Evolutionary conservation across 1,284 basidiomycete species (phyloP), one percentile per base, ranked within the genome.

Genomic region (Sporisorium exsertum): DNA sequence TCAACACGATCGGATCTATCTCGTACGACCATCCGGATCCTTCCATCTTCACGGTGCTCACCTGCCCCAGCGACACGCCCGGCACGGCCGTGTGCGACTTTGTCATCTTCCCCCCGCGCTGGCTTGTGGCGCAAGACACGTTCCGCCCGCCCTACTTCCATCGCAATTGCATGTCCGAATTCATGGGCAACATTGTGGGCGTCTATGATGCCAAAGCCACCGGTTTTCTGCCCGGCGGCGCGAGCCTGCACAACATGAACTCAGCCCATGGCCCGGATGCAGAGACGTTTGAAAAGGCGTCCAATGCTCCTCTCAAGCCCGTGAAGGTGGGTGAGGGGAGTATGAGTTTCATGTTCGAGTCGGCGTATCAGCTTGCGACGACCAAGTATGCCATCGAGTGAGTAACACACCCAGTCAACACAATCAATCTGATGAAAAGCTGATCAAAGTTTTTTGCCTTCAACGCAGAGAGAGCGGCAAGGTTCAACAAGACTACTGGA

Each of bases 1-100:
- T 92, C 86, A 87, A 89, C 80, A 88, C 88, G 71, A 89, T 91
- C 61, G 91, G 91, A 33, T 89, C 89, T 61, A 90, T 92, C 77
- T 89, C 89, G 37, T 90, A 89, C 64, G 86, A 86, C 72, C 83
- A 86, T 62, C 77, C 81, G 13, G 84, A 86, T 54, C 85, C 84
- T 2, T 71, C 63, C 16, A 79, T 84, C 78, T 85, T 77, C 56
- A 78, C 71, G 16, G 82, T 84, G 10, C 74, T 83, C 52, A 79
- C 77, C 13, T 73, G 58, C 22, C 78, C 72, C 22, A 51, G 64
- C 49, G 81, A 91, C 90, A 83, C 90, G 89, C 83, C 88, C 89
- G 80, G 91, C 90, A 82, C 90, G 89, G 13, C 91, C 49, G 46
- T 77, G 55, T 64, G 67, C 64, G 78, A 80, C 70, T 79, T 84